Percentiles rank a stretch among this genome's conserved stretches.
Conservation (phyloP, 1,284 basidiomycete species). For the Mycena sp. region DNA sequence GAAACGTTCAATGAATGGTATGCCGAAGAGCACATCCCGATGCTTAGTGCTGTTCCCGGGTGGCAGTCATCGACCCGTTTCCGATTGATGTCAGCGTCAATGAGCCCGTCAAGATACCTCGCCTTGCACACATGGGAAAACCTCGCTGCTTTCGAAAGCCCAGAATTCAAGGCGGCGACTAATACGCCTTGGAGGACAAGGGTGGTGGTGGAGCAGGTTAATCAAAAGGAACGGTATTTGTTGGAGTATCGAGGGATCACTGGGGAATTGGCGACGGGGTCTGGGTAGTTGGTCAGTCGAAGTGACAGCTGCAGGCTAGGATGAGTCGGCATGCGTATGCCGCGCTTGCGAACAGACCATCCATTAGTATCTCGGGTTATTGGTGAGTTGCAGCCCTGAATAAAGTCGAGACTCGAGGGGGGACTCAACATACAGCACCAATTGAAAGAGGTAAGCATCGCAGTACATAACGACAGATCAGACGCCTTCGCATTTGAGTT, state of each 20-base stretch:
- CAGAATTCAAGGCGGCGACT: constrained; percentile 40
- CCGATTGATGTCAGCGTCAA: constrained; percentile 28
- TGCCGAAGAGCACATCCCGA: constrained; percentile 42
- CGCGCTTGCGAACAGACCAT: too few relatives aligned
- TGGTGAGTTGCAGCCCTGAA: too few relatives aligned
- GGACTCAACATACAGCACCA: too few relatives aligned
- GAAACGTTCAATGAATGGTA: constrained; percentile 44
- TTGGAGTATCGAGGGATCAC: constrained; percentile 15
- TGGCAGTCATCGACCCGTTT: constrained; percentile 43
- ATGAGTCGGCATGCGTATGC: too few relatives aligned
- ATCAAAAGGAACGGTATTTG: constrained; percentile 26
- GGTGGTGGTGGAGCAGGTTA: constrained; percentile 34
- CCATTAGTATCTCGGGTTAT: too few relatives aligned
- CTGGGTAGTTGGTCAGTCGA: too few relatives aligned
- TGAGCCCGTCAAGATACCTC: constrained; percentile 37
- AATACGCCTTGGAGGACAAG: constrained; percentile 42
- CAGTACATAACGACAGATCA: too few relatives aligned
- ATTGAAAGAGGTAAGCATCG: too few relatives aligned
- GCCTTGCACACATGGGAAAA: constrained; percentile 41
- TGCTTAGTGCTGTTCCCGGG: constrained; percentile 39
- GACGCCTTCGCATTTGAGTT: too few relatives aligned
- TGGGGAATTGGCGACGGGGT: too few relatives aligned
- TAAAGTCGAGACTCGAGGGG: too few relatives aligned
- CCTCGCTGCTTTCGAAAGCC: constrained; percentile 33
- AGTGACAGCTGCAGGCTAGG: too few relatives aligned